Evolutionary conservation across 164 flowering plant genomes (phyloP).

Genomic region (Kingdonia uniflora): DNA sequence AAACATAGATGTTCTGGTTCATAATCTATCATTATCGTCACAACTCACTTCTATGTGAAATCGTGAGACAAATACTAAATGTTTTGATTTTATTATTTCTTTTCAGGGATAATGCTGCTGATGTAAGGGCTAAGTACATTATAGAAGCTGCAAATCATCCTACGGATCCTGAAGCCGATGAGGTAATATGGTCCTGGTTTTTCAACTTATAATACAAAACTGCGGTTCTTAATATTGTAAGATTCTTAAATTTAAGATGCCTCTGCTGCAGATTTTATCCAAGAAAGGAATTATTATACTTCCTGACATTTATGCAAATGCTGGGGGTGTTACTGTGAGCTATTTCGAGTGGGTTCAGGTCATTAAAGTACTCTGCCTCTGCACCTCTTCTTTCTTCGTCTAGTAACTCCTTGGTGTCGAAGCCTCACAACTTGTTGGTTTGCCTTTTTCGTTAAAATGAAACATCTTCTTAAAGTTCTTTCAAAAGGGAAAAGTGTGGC

Average conservation of each 20-base stretch:
- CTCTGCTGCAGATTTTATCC: constrained; percentile 29
- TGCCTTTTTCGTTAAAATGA: not conserved
- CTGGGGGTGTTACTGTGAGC: constrained; percentile 56
- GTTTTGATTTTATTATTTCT: not conserved
- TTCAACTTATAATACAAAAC: not conserved
- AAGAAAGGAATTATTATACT: constrained; percentile 61
- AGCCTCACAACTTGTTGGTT: not conserved
- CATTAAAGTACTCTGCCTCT: not conserved
- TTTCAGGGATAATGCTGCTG: constrained; percentile 63
- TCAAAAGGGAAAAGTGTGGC: too few relatives aligned
- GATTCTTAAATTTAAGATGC: not conserved
- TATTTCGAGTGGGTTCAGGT: constrained; percentile 72
- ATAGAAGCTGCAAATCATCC: constrained; percentile 85
- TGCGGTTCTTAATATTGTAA: not conserved
- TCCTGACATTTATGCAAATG: constrained; percentile 72
- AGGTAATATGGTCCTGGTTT: constrained; percentile 25
- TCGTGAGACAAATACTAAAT: not conserved
- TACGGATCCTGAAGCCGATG: constrained; percentile 79
- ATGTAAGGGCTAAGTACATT: constrained; percentile 65
- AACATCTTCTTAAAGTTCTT: too few relatives aligned
- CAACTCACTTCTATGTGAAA: too few relatives aligned
- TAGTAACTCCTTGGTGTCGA: not conserved
- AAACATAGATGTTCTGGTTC: too few relatives aligned
- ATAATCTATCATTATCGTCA: too few relatives aligned
- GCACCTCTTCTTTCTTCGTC: not conserved